Evolutionary conservation across 1,284 basidiomycete species (phyloP).

Genomic region (Porodaedalea pini): DNA sequence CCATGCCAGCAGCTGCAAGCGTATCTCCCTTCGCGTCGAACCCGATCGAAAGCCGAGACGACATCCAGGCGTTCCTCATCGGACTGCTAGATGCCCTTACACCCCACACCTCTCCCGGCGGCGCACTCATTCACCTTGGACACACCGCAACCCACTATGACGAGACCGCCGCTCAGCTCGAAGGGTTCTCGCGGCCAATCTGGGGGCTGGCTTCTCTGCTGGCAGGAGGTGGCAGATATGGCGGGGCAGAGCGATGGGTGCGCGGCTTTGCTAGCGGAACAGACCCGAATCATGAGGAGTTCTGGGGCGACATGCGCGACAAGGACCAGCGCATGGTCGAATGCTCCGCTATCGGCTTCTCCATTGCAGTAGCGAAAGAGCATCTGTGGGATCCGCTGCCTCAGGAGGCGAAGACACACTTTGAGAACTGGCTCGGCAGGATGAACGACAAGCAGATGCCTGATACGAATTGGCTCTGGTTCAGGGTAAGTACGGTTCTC

Average conservation of each 20-base stretch:
- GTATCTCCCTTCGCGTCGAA: slow-evolving; percentile 50
- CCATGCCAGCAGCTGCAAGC: slow-evolving; percentile 20
- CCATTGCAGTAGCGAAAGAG: slow-evolving; percentile 62
- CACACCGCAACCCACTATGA: slow-evolving; percentile 77
- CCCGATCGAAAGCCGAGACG: slow-evolving; percentile 54
- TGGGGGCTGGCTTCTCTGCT: slow-evolving; percentile 72
- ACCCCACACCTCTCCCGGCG: slow-evolving; percentile 67
- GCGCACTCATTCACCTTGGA: slow-evolving; percentile 66
- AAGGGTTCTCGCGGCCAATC: slow-evolving; percentile 73
- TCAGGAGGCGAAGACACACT: slow-evolving; percentile 49
- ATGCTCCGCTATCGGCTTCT: slow-evolving; percentile 73
- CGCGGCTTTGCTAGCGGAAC: slow-evolving; percentile 65
- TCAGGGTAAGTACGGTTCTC: slow-evolving; percentile 46
- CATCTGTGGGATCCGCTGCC: slow-evolving; percentile 62
- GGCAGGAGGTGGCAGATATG: slow-evolving; percentile 57
- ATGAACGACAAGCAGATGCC: slow-evolving; percentile 77
- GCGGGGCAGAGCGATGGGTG: slow-evolving; percentile 57
- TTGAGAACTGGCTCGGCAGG: slow-evolving; percentile 66
- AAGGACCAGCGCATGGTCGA: slow-evolving; percentile 83
- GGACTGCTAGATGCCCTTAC: slow-evolving; percentile 65
- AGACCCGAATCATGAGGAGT: slow-evolving; percentile 60
- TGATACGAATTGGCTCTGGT: slow-evolving; percentile 81
- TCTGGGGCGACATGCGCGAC: slow-evolving; percentile 72
- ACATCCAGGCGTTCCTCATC: slow-evolving; percentile 53
- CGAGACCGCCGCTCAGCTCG: slow-evolving; percentile 67